Conservation (phyloP, 176 grass and related monocot species). For the Triticum urartu region DNA sequence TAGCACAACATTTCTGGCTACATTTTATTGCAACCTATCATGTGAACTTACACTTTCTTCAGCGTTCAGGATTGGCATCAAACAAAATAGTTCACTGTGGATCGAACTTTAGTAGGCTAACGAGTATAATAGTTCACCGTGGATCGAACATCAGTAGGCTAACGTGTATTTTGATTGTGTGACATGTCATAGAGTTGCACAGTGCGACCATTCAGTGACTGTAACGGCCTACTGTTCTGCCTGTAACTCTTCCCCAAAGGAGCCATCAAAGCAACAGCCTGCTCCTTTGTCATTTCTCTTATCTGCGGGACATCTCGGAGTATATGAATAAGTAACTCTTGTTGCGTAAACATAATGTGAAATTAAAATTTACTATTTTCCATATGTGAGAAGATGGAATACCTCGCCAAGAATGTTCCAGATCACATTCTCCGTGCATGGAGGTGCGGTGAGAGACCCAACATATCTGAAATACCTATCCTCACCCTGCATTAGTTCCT, state of each 20-base stretch:
- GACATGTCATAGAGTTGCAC: conserved; percentile 52
- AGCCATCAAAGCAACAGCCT: conserved; percentile 55
- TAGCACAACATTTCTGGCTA: neutral
- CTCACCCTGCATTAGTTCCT: conserved; percentile 24
- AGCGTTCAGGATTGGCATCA: neutral
- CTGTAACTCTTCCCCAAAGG: conserved; percentile 50
- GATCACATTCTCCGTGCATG: conserved; percentile 86
- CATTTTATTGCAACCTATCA: neutral
- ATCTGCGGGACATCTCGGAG: conserved; percentile 25
- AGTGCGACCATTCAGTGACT: conserved; percentile 47
- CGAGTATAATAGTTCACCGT: too few species aligned
- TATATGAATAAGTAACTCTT: neutral
- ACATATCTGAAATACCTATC: conserved; percentile 63
- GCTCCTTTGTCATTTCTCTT: conserved; percentile 65
- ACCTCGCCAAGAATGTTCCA: conserved; percentile 75
- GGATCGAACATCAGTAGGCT: neutral
- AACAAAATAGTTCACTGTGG: neutral
- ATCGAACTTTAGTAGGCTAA: neutral
- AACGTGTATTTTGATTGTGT: neutral
- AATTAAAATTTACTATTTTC: neutral
- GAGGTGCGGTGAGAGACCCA: conserved; percentile 68
- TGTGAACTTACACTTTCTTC: neutral
- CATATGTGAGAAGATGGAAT: neutral
- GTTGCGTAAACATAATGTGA: neutral
- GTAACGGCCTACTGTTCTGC: conserved; percentile 56